A percentile compares a stretch with the other conserved stretches of the same genome.
Conservation (phyloP, 1,284 basidiomycete species). For the Naganishia sp. region DNA sequence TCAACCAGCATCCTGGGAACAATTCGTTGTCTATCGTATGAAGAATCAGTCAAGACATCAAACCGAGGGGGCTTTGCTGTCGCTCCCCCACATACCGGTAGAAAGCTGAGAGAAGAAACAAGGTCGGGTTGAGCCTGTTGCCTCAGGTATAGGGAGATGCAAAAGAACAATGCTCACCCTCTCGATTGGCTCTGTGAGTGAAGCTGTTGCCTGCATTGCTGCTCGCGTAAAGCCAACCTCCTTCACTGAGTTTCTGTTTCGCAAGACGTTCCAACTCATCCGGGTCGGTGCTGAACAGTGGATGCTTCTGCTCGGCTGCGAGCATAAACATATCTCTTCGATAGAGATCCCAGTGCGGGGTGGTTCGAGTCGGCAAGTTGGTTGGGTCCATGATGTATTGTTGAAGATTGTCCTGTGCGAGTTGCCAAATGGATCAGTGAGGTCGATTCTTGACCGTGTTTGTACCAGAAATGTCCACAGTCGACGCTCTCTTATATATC, state of each 20-base stretch:
- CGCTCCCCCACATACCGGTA: constrained; percentile 48
- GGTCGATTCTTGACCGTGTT: too few species aligned
- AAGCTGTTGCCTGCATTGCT: constrained; percentile 63
- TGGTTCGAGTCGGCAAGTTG: constrained; percentile 60
- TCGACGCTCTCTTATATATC: too few species aligned
- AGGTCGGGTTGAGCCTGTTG: not conserved
- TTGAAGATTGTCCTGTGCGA: not conserved
- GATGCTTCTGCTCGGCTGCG: constrained; percentile 45
- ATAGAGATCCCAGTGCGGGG: constrained; percentile 63
- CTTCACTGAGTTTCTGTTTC: constrained; percentile 60
- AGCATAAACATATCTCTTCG: constrained; percentile 60
- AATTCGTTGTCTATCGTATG: constrained; percentile 51
- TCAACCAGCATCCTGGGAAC: constrained; percentile 75
- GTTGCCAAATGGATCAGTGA: too few species aligned
- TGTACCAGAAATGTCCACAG: too few species aligned
- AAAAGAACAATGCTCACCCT: constrained; percentile 40
- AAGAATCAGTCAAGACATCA: not conserved
- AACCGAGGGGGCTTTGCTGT: too few species aligned
- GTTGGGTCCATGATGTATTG: constrained; percentile 55
- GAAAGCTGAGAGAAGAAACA: constrained; percentile 48
- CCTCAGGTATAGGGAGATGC: not conserved
- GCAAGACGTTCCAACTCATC: constrained; percentile 60
- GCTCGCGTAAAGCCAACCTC: constrained; percentile 62
- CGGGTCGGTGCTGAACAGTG: constrained; percentile 50
- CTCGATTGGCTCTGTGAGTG: constrained; percentile 61